Conservation (phyloP, 2,329 filamentous ascomycete species). For the Paraconiothyrium sp. region DNA sequence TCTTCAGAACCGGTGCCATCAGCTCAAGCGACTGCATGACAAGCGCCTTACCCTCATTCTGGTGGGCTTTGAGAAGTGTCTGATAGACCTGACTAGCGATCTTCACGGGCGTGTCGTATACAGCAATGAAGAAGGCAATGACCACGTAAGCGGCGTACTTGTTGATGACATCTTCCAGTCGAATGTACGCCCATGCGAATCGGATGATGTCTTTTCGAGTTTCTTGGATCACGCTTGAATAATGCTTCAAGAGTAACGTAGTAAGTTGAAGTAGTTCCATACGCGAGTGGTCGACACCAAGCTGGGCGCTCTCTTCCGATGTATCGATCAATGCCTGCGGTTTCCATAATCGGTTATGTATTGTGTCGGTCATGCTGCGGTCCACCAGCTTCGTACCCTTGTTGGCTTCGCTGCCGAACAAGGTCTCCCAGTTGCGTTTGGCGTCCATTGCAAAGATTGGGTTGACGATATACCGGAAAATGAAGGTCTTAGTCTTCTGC, state of each 20-base stretch:
- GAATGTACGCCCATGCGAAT: slow-evolving; percentile 97
- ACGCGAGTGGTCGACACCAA: slow-evolving; percentile 91
- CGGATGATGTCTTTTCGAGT: slow-evolving; percentile 98
- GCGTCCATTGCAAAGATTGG: slow-evolving; percentile 97
- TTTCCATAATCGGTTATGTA: slow-evolving; percentile 94
- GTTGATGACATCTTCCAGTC: slow-evolving; percentile 97
- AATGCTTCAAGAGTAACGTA: slow-evolving; percentile 94
- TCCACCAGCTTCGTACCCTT: slow-evolving; percentile 81
- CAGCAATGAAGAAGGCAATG: slow-evolving; percentile 96
- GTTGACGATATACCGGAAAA: slow-evolving; percentile 91
- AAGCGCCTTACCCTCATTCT: slow-evolving; percentile 90
- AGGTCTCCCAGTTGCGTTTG: slow-evolving; percentile 76
- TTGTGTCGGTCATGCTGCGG: slow-evolving; percentile 83
- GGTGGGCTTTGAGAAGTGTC: slow-evolving; percentile 87
- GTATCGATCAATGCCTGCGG: slow-evolving; percentile 79
- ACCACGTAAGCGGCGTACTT: slow-evolving; percentile 98
- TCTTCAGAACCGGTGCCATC: slow-evolving; percentile 91
- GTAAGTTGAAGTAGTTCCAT: slow-evolving; percentile 97
- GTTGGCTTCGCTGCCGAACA: slow-evolving; percentile 62
- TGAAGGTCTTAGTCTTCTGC: slow-evolving; percentile 91
- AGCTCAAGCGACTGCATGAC: slow-evolving; percentile 95
- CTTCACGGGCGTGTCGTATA: slow-evolving; percentile 95
- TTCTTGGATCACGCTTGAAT: slow-evolving; percentile 86
- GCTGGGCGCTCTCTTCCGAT: slow-evolving; percentile 82
- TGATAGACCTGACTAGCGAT: slow-evolving; percentile 96